Base-by-base conservation (phyloP, 2,329 filamentous ascomycete species). In the Neocucurbitaria cava region DNA sequence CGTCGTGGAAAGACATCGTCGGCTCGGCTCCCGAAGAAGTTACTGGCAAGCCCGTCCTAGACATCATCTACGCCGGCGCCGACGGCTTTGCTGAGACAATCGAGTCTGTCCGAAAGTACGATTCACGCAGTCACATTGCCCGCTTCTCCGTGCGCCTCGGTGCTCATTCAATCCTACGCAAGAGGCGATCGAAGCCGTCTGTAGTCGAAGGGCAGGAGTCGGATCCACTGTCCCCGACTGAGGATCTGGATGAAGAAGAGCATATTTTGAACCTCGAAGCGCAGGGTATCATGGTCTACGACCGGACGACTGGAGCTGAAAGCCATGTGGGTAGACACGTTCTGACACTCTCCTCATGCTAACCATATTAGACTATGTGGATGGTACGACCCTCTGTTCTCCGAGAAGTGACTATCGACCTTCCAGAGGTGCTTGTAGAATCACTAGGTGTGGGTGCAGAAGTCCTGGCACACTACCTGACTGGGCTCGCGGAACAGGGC, bases 201-300 rank as follows among this genome's bases (percentile, higher is more conserved):
- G 59, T 69, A 24, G 59, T 58, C 17, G 65, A 74, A 45, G 71
- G 72, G 31, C 69, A 68, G 15, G 72, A 71, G 23, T 54, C 62
- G 9, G 43, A 49, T 43, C 58, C 66, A 23, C 72, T 77, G 31
- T 71, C 77, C 24, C 66, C 70, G 1, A 62, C 58, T 21, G 61
- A 69, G 31, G 33, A 38, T 6, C 52, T 56, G n/a, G 48, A 60
- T 10, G 67, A 76, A 15, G 75, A 79, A n/a, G 76, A 83, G 47
- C 78, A 83, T 52, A 82, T 86, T 35, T 82, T 96, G 56, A 89
- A 92, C 58, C 84, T 99, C 55, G 96, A 99, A 78, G 96, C 91
- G 6, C 95, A 99, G 77, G 95, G 95, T 20, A 99, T 99, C 71
- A 96, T 98, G 89, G 92, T 98, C 6, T 98, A 96, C 73, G 93